Conservation (phyloP, 2,329 filamentous ascomycete genomes). For the Simplicillium aogashimaense region DNA sequence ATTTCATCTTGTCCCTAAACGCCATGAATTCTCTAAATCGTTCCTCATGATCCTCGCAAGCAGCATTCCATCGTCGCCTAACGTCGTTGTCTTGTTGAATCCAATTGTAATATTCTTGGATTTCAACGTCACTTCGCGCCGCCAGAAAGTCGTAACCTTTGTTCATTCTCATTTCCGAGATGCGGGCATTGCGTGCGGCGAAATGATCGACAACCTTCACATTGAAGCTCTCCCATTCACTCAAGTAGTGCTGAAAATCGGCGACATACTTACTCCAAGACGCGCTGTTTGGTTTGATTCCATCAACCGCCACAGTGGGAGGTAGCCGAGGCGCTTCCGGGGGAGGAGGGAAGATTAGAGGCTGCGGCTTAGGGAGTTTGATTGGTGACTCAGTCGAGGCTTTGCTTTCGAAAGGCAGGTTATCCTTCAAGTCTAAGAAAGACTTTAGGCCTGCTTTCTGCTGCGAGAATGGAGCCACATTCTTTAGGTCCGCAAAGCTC, state of each 20-base stretch:
- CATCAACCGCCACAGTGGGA: constrained; percentile 28
- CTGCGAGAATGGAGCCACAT: constrained; percentile 43
- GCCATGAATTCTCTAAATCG: constrained; percentile 48
- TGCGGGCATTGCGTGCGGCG: constrained; percentile 34
- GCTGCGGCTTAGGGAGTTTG: constrained; percentile 20
- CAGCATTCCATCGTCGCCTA: constrained; percentile 48
- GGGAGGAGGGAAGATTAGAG: constrained; percentile 34
- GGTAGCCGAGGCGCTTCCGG: constrained; percentile 41
- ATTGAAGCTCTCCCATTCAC: constrained; percentile 38
- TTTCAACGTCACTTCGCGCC: constrained; percentile 30
- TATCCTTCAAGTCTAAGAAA: constrained; percentile 44
- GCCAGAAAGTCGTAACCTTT: constrained; percentile 37
- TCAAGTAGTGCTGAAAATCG: constrained; percentile 44
- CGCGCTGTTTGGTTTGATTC: constrained; percentile 28
- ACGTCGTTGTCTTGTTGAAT: constrained; percentile 56
- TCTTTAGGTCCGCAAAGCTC: constrained; percentile 43
- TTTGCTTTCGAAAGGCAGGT: constrained; percentile 45
- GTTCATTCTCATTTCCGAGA: constrained; percentile 24
- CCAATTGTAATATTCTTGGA: constrained; percentile 48
- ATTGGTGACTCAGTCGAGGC: constrained; percentile 31
- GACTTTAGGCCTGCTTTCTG: constrained; percentile 40
- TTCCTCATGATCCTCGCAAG: constrained; percentile 49
- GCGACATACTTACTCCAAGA: constrained; percentile 42
- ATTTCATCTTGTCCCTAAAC: constrained; percentile 33
- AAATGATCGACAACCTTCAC: constrained; percentile 47